Base-by-base conservation (phyloP, 2,329 filamentous ascomycete genomes). In the Stylonectria norvegica region DNA sequence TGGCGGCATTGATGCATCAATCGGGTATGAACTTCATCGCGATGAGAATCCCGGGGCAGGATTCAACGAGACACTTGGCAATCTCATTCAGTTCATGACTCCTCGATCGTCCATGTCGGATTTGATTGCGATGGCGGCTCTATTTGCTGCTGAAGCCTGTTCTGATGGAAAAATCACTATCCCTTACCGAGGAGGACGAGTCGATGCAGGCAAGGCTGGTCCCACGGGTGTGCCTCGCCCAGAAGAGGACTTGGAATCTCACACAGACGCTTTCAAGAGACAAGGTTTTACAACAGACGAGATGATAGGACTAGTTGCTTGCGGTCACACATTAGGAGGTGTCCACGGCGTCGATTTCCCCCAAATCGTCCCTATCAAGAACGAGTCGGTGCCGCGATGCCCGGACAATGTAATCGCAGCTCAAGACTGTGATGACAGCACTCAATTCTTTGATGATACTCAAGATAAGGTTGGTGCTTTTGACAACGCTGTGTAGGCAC, bases 301-400 rank as follows among this genome's bases (percentile, higher is more conserved):
- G 22, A 64, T 64, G 61, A 62, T 62, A n/a, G 37, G 54, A 17
- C 53, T 64, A 50, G 59, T 63, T 3, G 60, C 59, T 1, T 64
- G 61, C 35, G 61, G 61, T 1, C 61, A 64, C 34, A 48, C 57
- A 2, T 43, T 64, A 6, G 61, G 61, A n/a, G 69, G 71, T 10
- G 70, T 74, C 2, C 70, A 75, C 52, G 61, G 63, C 27, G 59
- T 48, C 3, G 59, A 69, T 36, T 70, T 69, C 41, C 65, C 64
- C 9, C 55, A 61, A n/a, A 67, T 72, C 19, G 37, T 38, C 28
- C 61, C 66, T 4, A 47, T 60, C 10, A 63, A 63, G 16, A 57
- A 56, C 22, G 62, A 64, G 22, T 57, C 67, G 22, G 64, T 60
- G 15, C 47, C 56, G n/a, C n/a, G n/a, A 27, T 62, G 68, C 40